phyloP scores from a whole-genome alignment of 2,329 filamentous ascomycete species.

The Rutstroemia sp. region DNA sequence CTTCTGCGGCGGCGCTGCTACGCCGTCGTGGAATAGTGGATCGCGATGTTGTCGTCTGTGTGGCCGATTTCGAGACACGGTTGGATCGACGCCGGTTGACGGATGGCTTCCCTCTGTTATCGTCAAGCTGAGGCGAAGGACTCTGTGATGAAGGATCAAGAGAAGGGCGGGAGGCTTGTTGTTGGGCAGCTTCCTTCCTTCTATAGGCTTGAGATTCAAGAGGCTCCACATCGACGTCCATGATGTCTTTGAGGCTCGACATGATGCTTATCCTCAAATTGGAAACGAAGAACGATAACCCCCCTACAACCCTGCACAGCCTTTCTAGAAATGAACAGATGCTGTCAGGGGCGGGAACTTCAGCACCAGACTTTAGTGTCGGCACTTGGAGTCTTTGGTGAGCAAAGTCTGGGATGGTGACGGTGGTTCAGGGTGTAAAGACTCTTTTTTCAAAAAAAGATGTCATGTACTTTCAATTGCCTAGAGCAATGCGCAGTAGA shows the following conservation, averaged over 20 bases:
- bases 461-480: constrained; percentile 19
- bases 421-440: constrained; percentile 5
- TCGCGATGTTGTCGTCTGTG: constrained; percentile 13
- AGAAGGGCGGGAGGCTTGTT: constrained; percentile 21
- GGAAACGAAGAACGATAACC: constrained; percentile 19
- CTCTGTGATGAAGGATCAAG: constrained; percentile 18
- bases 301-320: constrained; percentile 27
- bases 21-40: constrained; percentile 17
- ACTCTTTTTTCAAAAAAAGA: constrained; percentile 17
- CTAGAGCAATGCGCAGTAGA: constrained; percentile 22
- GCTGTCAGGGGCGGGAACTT: constrained; percentile 22
- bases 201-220: constrained; percentile 30
- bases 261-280: constrained; percentile 25
- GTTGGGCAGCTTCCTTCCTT: constrained; percentile 26
- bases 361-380: constrained; percentile 20
- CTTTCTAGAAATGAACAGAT: constrained; percentile 23
- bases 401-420: constrained; percentile 12
- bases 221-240: constrained; percentile 31
- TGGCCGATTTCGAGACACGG: constrained; percentile 19
- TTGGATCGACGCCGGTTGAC: constrained; percentile 25
- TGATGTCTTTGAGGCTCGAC: constrained; percentile 31
- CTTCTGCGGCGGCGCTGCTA: constrained; percentile 21
- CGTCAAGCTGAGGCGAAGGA: constrained; percentile 18
- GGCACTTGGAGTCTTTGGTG: constrained; percentile 17
- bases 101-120: constrained; percentile 18